Evolutionary conservation across 2,329 filamentous ascomycete genomes (phyloP), one percentile per base, ranked within the genome.

Genomic region (Colletotrichum musae): DNA sequence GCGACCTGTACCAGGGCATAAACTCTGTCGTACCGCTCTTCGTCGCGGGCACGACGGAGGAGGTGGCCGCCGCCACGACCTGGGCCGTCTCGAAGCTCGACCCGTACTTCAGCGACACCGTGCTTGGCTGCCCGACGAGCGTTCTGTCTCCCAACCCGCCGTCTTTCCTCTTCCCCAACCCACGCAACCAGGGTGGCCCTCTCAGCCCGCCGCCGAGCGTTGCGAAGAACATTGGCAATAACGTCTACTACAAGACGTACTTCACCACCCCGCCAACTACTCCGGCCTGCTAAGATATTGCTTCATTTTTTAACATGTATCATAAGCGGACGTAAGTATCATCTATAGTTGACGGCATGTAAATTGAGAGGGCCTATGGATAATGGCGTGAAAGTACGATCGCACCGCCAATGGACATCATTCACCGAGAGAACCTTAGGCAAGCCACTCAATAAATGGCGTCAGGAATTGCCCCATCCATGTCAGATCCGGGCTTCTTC

Each of bases 61-160:
- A 66, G 24, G 62, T 60, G 13, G 66, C 66, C 3, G 66, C 66
- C 4, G 56, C 62, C 6, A 36, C 56, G 1, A 45, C 61, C 2
- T 66, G 66, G 66, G 66, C 66, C 2, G 45, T 56, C 2, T 54
- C 66, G 5, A 69, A 66, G 66, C 56, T 69, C 6, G 62, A 69
- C 13, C 66, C 62, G 9, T 60, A 56, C 62, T 66, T 69, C 5
- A 18, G 24, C 66, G 41, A 45, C 41, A 69, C 51, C 7, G 56
- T 43, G 3, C 62, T 69, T 10, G 66, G 66, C 1, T 66, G 66
- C 51, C 54, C 66, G 13, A 16, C 16, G 13, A 48, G 50, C 9
- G 62, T 57, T 2, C 26, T 69, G 7, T 69, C 66, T 2, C 66
- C 66, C 9, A 48, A 69, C 36, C 5, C 6, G 1, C 62, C 66